Base-by-base conservation (phyloP, 2,329 filamentous ascomycete genomes). In the Colletotrichum spinosum region DNA sequence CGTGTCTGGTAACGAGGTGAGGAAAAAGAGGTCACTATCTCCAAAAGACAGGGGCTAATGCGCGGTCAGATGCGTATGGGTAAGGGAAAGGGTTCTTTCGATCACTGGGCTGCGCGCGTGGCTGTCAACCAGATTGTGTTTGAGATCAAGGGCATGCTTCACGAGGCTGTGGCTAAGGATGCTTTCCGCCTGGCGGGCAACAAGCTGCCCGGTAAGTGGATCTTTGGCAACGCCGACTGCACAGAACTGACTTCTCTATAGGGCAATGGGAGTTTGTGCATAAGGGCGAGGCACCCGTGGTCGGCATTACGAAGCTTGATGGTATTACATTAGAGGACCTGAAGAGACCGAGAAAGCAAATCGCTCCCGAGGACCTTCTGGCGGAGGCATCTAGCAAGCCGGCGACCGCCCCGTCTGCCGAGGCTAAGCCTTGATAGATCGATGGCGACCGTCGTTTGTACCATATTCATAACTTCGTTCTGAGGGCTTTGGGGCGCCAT, bases 71-170 rank as follows among this genome's bases (percentile, higher is more conserved):
- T 93, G 78, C 91, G 96, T 87, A 99, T 99, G 97, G 96, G 96
- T 78, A 99, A 98, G 81, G 96, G 96, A 80, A 99, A 99, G 78
- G 96, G 96, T 72, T 92, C 90, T 68, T 98, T 99, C 76, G 96
- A 99, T 77, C 93, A 97, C 76, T 99, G 96, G 96, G 94, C 95
- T 5, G 88, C 92, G 25, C 89, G 95, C 78, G 90, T 98, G 70
- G 89, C 93, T 8, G 93, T 98, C 55, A 97, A 92, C 80, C 92
- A 96, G 77, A 88, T 99, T 53, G 83, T 97, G 17, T 97, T 99
- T 71, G 96, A 99, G 80, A 81, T 99, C 70, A 94, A 93, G 79
- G 96, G 96, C 50, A 88, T 94, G 72, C 76, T 98, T 69, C 96
- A 99, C 86, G 96, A 99, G 83, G 92, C 97, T 81, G 89, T 99